Conservation (phyloP, 805 yeast species). For the Yarrowia sp. region DNA sequence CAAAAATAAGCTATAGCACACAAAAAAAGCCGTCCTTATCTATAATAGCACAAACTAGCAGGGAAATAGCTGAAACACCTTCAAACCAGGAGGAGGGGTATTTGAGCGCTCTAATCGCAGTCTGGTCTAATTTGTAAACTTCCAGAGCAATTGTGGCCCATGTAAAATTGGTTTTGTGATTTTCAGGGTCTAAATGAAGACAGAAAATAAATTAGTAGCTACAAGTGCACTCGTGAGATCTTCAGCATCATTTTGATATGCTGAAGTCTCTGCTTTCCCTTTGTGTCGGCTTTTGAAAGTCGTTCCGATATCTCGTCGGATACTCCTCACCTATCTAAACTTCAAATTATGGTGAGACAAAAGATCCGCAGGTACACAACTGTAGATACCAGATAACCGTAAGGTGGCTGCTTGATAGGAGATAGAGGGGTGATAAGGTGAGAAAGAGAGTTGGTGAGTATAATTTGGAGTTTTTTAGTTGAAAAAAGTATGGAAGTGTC, state of each 20-base stretch:
- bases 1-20: no score
- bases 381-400: constrained; percentile 1
- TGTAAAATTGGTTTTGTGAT: background rate
- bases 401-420: background rate
- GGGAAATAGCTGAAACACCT: no score
- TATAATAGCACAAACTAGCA: no score
- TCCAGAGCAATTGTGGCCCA: no score
- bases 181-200: background rate
- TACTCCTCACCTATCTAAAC: background rate
- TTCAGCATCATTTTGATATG: background rate
- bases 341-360: background rate
- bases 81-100: background rate
- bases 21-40: no score
- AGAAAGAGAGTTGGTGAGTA: background rate
- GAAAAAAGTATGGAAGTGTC: no score
- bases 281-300: background rate
- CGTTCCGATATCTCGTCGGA: background rate
- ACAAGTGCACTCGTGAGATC: background rate
- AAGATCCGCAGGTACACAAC: background rate
- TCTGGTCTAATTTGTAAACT: no score
- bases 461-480: no score
- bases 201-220: no score
- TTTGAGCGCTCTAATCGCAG: no score
- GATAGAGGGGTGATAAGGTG: background rate
- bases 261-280: background rate